These are phyloP conservation scores for Centrapalus pauciflorus DNA, from an alignment of 129 eudicot species.

Conservation along the genomic window DNA sequence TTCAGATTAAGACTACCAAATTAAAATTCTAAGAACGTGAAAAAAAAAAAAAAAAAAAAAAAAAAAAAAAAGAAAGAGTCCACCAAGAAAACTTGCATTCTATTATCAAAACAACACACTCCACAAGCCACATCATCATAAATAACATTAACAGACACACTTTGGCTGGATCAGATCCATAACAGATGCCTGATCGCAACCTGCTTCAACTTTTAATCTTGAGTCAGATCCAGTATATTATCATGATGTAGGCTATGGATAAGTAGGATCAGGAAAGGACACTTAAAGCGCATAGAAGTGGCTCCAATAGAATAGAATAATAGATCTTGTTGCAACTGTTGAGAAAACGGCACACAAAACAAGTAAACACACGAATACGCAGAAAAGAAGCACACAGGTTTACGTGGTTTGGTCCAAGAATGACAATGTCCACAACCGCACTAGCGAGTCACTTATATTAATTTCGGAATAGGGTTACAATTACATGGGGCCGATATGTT, in stretches of 20 bases:
- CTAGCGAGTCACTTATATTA: too few relatives aligned
- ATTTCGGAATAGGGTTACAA: too few relatives aligned
- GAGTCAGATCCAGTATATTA: not conserved
- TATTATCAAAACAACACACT: not conserved
- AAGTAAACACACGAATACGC: too few relatives aligned
- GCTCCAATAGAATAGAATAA: not conserved
- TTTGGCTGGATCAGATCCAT: conserved; percentile 9
- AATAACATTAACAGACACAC: conserved; percentile 2
- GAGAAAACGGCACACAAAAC: too few relatives aligned
- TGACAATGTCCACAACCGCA: too few relatives aligned
- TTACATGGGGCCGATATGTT: too few relatives aligned
- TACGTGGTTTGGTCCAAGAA: too few relatives aligned
- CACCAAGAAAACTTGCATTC: conserved; percentile 10
- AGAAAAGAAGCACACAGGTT: too few relatives aligned
- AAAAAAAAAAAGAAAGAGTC: not conserved
- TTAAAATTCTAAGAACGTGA: too few relatives aligned
- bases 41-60: not conserved
- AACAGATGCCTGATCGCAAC: too few relatives aligned
- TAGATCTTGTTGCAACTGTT: not conserved
- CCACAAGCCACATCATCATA: not conserved
- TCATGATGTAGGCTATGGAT: not conserved
- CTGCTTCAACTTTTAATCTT: not conserved
- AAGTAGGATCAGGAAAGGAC: not conserved
- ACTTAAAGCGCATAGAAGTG: not conserved
- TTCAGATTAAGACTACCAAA: conserved; percentile 6